Base-by-base conservation (phyloP, 495 filamentous ascomycete genomes). In the Articulospora tetracladia region DNA sequence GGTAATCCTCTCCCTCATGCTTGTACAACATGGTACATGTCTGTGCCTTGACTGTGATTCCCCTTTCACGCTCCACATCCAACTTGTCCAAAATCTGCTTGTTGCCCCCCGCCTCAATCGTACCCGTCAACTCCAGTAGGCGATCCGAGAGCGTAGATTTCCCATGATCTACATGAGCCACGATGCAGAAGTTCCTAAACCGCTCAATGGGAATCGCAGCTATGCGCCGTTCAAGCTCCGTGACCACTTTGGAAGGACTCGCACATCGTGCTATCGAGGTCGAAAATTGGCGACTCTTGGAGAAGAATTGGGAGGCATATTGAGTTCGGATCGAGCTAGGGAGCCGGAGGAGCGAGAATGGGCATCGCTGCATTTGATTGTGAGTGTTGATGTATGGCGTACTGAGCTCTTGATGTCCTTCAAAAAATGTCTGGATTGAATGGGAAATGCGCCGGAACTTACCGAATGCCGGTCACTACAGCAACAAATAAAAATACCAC, bases 1-100 rank as follows among this genome's bases (percentile, higher is more conserved):
- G 78, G 73, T 98, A 97, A 69, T 98, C 94, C 56, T 88, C 79
- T 1, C 88, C 91, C 22, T 90, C 77, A 70, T 92, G 77, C 34
- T 90, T 90, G 73, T 97, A 97, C 44, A 98, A 81, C 94, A 98
- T 98, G 34, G 85, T 92, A 76, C 95, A 98, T 55, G 94, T 98
- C 76, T 98, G 95, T 47, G 94, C 94, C 77, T 98, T 98, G 71
- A 98, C 94, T 1, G 94, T 98, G 68, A 98, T 98, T 48, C 94
- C 94, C 27, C 94, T 83, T 71, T 97, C 92, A 27, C 95, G 81
- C 71, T 98, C 94, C 39, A 98, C 94, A 72, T 98, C 94, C 34
- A 98, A 83, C 67, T 97, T 98, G 72, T 98, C 94, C 53, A 98
- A 77, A 54, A 98, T 87, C 79, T 98, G 94, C 75, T 96, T 96